These are phyloP conservation scores for Pythium rhizo-oryzae DNA, from an alignment of 352 stramenopile species.

Conservation along the genomic window DNA sequence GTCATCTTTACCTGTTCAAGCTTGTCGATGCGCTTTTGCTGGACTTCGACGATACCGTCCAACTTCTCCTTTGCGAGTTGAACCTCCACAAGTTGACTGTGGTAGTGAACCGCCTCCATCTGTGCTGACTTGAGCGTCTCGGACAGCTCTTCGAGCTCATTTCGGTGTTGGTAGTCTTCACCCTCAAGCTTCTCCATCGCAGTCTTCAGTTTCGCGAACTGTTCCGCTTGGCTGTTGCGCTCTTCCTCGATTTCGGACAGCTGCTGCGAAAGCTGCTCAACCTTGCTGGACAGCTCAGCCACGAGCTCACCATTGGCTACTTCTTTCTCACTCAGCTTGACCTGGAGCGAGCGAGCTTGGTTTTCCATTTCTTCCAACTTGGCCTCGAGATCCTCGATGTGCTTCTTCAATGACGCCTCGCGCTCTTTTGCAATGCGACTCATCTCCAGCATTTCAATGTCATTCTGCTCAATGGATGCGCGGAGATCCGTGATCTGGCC, in stretches of 20 bases:
- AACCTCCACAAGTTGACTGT: conserved; percentile 45
- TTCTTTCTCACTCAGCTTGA: conserved; percentile 18
- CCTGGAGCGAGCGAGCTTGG: conserved; percentile 19
- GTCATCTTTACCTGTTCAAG: conserved; percentile 88
- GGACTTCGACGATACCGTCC: conserved; percentile 48
- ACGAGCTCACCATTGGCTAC: conserved; percentile 3
- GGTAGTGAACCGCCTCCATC: conserved; percentile 54
- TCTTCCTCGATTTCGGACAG: conserved; percentile 26
- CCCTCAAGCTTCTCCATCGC: conserved; percentile 58
- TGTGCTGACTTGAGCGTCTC: conserved; percentile 62
- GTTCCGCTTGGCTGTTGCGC: conserved; percentile 16
- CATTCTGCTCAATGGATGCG: conserved; percentile 37
- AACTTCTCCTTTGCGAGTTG: conserved; percentile 49
- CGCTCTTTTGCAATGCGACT: conserved; percentile 26
- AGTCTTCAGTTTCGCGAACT: conserved; percentile 41
- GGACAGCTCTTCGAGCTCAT: conserved; percentile 50
- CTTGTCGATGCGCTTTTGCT: conserved; percentile 72
- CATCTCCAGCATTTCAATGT: conserved; percentile 42
- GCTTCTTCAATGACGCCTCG: conserved; percentile 34
- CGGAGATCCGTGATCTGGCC: conserved; percentile 55
- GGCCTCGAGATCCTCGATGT: conserved; percentile 36
- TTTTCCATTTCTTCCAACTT: conserved; percentile 29
- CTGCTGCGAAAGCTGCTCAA: conserved; percentile 28
- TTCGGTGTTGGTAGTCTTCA: conserved; percentile 45
- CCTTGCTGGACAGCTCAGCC: conserved; percentile 33